Conservation (phyloP, 495 filamentous ascomycete genomes). For the Neurospora tetrasperma region DNA sequence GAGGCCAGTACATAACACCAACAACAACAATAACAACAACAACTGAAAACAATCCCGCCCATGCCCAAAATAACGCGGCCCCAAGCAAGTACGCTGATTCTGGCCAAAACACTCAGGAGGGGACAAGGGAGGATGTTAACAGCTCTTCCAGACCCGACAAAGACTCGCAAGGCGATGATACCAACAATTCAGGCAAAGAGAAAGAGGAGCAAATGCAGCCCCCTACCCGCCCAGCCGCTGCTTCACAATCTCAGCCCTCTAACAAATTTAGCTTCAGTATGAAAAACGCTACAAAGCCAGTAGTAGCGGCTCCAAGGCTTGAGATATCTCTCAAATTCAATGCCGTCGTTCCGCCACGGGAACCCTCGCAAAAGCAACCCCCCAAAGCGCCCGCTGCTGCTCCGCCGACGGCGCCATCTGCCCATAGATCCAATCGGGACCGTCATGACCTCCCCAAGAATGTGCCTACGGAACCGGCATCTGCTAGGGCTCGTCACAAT, state of each 20-base stretch:
- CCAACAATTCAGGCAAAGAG: slow-evolving; percentile 34
- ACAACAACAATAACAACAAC: slow-evolving; percentile 2
- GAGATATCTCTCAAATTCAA: slow-evolving; percentile 67
- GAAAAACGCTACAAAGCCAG: slow-evolving; percentile 54
- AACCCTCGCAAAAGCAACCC: slow-evolving; percentile 17
- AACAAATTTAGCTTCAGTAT: slow-evolving; percentile 85
- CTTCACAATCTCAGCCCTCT: slow-evolving; percentile 35
- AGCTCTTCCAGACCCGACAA: slow-evolving; percentile 53
- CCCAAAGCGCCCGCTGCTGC: slow-evolving; percentile 22
- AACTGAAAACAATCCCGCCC: slow-evolving; percentile 20
- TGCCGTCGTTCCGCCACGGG: slow-evolving; percentile 35
- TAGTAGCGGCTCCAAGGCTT: slow-evolving; percentile 52
- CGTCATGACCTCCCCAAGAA: slow-evolving; percentile 38
- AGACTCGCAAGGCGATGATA: slow-evolving; percentile 54
- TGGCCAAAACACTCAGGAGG: slow-evolving; percentile 12
- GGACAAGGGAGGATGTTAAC: slow-evolving; percentile 42
- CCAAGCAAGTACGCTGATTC: slow-evolving; percentile 39
- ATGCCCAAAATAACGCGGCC: slow-evolving; percentile 23
- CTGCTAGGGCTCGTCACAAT: slow-evolving; percentile 40
- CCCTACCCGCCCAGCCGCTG: slow-evolving; percentile 35
- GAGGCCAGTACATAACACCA: slow-evolving; percentile 1
- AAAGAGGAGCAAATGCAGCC: slow-evolving; percentile 34
- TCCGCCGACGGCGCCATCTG: slow-evolving; percentile 18
- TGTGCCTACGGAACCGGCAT: slow-evolving; percentile 39
- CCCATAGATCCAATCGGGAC: slow-evolving; percentile 18